Conservation (phyloP, 139 green algal species). For the Tetratostichococcus sp. region DNA sequence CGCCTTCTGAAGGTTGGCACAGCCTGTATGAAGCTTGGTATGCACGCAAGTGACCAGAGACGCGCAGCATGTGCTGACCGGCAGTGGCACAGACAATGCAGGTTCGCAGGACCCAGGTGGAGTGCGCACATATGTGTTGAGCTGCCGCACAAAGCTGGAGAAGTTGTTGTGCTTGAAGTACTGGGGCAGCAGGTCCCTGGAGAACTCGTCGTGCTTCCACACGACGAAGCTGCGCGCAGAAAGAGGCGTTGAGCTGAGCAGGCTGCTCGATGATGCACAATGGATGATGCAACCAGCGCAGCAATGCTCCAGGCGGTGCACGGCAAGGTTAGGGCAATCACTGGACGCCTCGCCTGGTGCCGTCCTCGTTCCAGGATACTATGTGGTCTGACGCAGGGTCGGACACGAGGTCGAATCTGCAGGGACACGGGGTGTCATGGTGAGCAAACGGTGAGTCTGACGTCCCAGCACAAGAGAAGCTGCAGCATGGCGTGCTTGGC, state of each 20-base stretch:
- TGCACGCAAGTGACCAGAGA: too few relatives aligned
- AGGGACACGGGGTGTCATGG: not conserved
- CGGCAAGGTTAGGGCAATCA: not conserved
- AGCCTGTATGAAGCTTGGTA: too few relatives aligned
- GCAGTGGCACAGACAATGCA: too few relatives aligned
- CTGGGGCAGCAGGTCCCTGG: slow-evolving; percentile 78
- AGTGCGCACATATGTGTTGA: slow-evolving; percentile 90
- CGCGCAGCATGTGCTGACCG: too few relatives aligned
- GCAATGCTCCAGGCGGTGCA: not conserved
- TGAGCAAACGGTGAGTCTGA: not conserved
- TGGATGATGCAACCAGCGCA: not conserved
- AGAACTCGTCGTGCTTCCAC: slow-evolving; percentile 89
- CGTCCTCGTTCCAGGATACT: slow-evolving; percentile 82
- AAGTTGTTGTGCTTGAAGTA: slow-evolving; percentile 99
- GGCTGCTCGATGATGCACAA: not conserved
- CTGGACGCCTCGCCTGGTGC: slow-evolving; percentile 60
- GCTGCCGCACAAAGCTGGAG: slow-evolving; percentile 90
- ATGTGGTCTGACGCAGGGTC: slow-evolving; percentile 71
- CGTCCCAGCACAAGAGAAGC: not conserved
- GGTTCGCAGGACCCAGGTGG: too few relatives aligned
- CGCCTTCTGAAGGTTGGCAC: not conserved
- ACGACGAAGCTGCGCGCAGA: slow-evolving; percentile 79
- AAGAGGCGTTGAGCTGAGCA: not conserved
- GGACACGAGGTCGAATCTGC: slow-evolving; percentile 92
- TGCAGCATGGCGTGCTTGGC: not conserved